Evolutionary conservation across 1,139 yeast species (phyloP).

Genomic region (Saccharomyces hybrid): DNA sequence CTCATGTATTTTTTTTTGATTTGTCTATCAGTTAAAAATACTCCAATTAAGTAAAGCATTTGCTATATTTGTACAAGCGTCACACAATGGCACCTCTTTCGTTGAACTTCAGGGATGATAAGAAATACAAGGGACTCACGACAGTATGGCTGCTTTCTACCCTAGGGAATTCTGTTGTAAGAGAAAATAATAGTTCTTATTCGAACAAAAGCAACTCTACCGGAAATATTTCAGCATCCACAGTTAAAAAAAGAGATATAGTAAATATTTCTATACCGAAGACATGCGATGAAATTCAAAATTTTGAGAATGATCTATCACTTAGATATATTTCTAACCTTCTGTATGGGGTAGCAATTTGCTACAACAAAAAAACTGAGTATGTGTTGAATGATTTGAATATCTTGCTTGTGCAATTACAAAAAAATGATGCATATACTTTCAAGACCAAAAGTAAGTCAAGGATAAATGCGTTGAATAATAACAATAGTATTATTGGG

Average conservation of each 20-base stretch:
- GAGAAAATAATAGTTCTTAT: not conserved
- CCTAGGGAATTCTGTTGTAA: slow-evolving; percentile 8
- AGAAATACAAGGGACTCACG: slow-evolving; percentile 7
- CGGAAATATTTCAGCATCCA: not conserved
- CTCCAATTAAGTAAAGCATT: not conserved
- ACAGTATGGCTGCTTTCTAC: slow-evolving; percentile 16
- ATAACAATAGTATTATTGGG: slow-evolving; percentile 1
- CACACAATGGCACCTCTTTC: not conserved
- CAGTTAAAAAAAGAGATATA: slow-evolving; percentile 25
- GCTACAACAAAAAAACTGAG: slow-evolving; percentile 28
- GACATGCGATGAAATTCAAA: slow-evolving; percentile 24
- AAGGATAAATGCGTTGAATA: slow-evolving; percentile 2
- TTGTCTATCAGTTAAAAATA: not conserved
- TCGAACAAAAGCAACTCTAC: not conserved
- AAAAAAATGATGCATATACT: slow-evolving; percentile 9
- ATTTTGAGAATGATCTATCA: slow-evolving; percentile 16
- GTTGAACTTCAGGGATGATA: not conserved
- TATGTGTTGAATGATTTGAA: slow-evolving; percentile 26
- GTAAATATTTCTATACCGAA: slow-evolving; percentile 27
- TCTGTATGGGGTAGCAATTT: slow-evolving; percentile 28
- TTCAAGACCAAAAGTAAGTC: not conserved
- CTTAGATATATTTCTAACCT: slow-evolving; percentile 27
- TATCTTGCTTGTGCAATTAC: slow-evolving; percentile 18
- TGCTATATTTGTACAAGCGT: not conserved
- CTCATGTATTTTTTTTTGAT: not conserved